phyloP scores from a whole-genome alignment of 768 basidiomycete genomes.

The Macrolepiota albuminosa region DNA sequence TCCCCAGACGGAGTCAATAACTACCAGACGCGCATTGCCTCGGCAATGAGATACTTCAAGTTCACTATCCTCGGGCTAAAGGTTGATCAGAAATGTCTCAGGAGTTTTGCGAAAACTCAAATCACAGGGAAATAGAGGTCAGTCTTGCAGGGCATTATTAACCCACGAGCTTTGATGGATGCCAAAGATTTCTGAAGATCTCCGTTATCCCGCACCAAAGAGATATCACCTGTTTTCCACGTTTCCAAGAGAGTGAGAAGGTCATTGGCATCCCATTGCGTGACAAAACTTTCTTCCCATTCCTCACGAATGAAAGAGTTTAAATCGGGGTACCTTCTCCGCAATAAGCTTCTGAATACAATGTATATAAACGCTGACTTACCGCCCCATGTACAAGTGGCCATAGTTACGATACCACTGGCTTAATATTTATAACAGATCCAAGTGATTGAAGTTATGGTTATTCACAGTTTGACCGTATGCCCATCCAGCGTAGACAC shows the following conservation, averaged over 20 bases:
- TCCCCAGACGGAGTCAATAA: conserved; percentile 57
- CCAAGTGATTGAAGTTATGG: not conserved
- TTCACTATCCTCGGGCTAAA: conserved; percentile 50
- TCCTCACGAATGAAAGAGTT: conserved; percentile 45
- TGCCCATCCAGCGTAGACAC: conserved; percentile 55
- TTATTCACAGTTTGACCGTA: conserved; percentile 47
- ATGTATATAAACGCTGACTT: conserved; percentile 8
- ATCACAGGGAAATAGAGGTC: conserved; percentile 53
- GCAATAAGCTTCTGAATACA: not conserved
- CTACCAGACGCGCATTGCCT: conserved; percentile 35
- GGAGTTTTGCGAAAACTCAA: conserved; percentile 2
- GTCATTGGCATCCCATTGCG: conserved; percentile 53
- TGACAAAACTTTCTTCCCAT: conserved; percentile 43
- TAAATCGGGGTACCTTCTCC: conserved; percentile 40
- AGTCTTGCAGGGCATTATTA: conserved; percentile 57
- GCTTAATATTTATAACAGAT: not conserved
- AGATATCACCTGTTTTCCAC: conserved; percentile 47
- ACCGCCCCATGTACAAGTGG: conserved; percentile 39
- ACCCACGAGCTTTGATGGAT: conserved; percentile 43
- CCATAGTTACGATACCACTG: conserved; percentile 53
- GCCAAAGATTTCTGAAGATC: conserved; percentile 36
- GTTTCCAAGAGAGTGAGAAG: conserved; percentile 43
- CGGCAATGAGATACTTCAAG: conserved; percentile 39
- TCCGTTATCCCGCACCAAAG: conserved; percentile 36
- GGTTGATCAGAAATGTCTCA: not conserved